Conservation (phyloP, 148 eudicot genomes). For the Amaranthus palmeri region DNA sequence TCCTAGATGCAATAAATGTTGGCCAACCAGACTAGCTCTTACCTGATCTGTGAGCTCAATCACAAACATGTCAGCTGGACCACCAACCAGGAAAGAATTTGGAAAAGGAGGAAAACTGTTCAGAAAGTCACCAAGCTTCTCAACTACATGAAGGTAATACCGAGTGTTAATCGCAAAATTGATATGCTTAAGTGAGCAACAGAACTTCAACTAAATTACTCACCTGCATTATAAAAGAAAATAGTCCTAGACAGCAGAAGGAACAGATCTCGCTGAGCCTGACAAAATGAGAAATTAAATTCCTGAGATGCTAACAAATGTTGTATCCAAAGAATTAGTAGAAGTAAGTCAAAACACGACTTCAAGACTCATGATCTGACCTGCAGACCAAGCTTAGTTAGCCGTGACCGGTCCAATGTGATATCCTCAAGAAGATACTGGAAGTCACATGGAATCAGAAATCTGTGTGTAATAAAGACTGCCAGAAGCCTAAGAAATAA, state of each 20-base stretch:
- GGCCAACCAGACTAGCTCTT: slow-evolving; percentile 3
- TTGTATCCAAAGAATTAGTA: not conserved
- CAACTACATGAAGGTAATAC: slow-evolving; percentile 40
- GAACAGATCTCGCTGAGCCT: slow-evolving; percentile 87
- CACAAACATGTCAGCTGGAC: slow-evolving; percentile 79
- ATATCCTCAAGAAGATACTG: slow-evolving; percentile 88
- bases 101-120: slow-evolving; percentile 75
- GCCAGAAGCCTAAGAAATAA: not conserved
- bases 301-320: not conserved
- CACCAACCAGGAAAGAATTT: slow-evolving; percentile 80
- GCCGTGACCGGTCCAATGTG: slow-evolving; percentile 55
- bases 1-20: slow-evolving; percentile 1
- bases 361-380: slow-evolving; percentile 31
- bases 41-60: slow-evolving; percentile 92
- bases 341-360: not conserved
- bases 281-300: slow-evolving; percentile 17
- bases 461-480: slow-evolving; percentile 6
- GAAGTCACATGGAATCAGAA: slow-evolving; percentile 15
- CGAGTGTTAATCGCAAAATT: slow-evolving; percentile 12
- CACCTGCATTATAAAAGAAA: slow-evolving; percentile 68
- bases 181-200: not conserved
- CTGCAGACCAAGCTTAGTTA: slow-evolving; percentile 73
- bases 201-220: slow-evolving; percentile 1
- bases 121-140: slow-evolving; percentile 63
- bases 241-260: slow-evolving; percentile 85